Evolutionary conservation across 2,329 filamentous ascomycete genomes (phyloP), one percentile per base, ranked within the genome.

Genomic region (Fusarium pseudograminearum): DNA sequence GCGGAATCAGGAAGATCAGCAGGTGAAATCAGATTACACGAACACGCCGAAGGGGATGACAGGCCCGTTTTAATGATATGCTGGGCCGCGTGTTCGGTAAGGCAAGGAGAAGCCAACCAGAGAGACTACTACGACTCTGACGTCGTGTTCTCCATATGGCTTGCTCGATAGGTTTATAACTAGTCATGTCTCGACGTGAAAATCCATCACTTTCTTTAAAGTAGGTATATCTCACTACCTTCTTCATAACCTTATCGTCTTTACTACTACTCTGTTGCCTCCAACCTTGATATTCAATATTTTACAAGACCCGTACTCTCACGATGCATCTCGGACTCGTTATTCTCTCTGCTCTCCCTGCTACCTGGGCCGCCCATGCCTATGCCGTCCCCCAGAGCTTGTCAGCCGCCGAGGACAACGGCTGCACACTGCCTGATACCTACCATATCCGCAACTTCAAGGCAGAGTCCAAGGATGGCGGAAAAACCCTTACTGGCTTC

Each of bases 391-490:
- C 77, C 20, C 57, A 71, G 11, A 64, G 56, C 18, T 67, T 80
- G 12, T 51, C 71, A n/a, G 63, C 71, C 26, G 59, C 68, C 20
- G 47, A 66, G 31, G 65, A 71, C 14, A 65, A 73, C 22, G 65
- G 67, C 53, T 84, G 82, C 70, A 72, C 72, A 31, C 73, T 83
- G 6, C 83, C 83, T 6, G 67, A 75, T 30, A 67, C 76, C 30
- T 86, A 79, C 63, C 76, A 76, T 38, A 72, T 86, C 65, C 67
- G 74, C 24, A 67, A 81, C 61, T 83, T 86, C 48, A 62, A 62
- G 16, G 78, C 74, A 15, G 65, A 75, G 22, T 76, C 77, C 48
- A 78, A 79, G 56, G 70, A 79, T 59, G 79, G 75, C 7, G 78
- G 76, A n/a, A 57, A 75, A 26, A 75, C 74, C 11, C 69, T 81